Evolutionary conservation across 1,284 basidiomycete species (phyloP).

Genomic region (Ustilago shanxiensis): DNA sequence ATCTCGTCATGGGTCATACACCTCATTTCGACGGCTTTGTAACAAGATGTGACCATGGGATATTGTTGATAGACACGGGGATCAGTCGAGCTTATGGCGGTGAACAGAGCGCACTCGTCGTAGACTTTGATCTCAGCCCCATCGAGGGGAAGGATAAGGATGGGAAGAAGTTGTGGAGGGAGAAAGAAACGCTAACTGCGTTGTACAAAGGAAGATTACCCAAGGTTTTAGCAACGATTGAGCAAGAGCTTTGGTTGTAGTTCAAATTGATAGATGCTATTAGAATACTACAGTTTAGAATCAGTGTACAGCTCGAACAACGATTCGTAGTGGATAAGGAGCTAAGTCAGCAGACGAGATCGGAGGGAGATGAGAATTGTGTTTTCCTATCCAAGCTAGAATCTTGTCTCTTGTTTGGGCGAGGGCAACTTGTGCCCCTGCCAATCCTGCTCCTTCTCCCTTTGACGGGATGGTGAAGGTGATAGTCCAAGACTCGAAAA

Average conservation of each 20-base stretch:
- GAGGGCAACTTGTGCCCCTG: not conserved
- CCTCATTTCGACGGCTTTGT: slow-evolving; percentile 65
- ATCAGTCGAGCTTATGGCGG: slow-evolving; percentile 66
- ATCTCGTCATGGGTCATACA: slow-evolving; percentile 66
- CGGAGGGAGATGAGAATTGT: slow-evolving; percentile 38
- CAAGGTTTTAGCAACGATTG: slow-evolving; percentile 26
- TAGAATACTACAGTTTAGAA: not conserved
- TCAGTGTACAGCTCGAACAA: not conserved
- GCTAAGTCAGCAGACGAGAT: slow-evolving; percentile 19
- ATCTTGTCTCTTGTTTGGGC: slow-evolving; percentile 5
- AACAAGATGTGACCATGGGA: slow-evolving; percentile 45
- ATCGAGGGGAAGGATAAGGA: not conserved
- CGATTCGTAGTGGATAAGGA: slow-evolving; percentile 20
- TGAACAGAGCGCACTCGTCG: slow-evolving; percentile 60
- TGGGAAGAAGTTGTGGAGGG: slow-evolving; percentile 29
- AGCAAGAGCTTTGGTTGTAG: slow-evolving; percentile 23
- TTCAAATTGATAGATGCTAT: no score
- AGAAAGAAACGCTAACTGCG: slow-evolving; percentile 44
- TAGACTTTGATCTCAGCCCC: slow-evolving; percentile 52
- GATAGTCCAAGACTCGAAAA: slow-evolving; percentile 33
- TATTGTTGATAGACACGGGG: slow-evolving; percentile 68
- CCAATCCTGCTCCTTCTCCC: not conserved
- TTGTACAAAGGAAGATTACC: slow-evolving; percentile 45
- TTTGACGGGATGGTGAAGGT: not conserved
- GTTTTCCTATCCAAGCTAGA: slow-evolving; percentile 21